Conservation (phyloP, 768 basidiomycete genomes). For the Kwoniella bestiolae region DNA sequence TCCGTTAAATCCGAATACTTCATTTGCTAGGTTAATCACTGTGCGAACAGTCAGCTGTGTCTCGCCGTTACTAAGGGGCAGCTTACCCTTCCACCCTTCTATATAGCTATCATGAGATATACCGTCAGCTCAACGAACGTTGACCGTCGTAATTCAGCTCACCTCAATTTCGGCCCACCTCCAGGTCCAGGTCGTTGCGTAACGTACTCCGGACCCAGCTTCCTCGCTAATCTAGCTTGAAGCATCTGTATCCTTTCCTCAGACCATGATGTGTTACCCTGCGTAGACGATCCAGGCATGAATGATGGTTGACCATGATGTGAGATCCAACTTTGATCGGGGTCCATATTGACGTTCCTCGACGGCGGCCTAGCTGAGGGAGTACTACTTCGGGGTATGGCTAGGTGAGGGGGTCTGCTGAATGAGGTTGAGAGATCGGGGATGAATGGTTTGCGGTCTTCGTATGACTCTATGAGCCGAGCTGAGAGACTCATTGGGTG, state of each 20-base stretch:
- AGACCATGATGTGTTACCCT: conserved; percentile 67
- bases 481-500: conserved; percentile 43
- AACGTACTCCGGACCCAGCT: conserved; percentile 92
- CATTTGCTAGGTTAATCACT: conserved; percentile 95
- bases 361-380: conserved; percentile 14
- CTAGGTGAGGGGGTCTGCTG: conserved; percentile 24
- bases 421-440: conserved; percentile 6
- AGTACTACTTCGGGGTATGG: conserved; percentile 20
- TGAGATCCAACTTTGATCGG: conserved; percentile 23
- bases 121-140: conserved; percentile 14
- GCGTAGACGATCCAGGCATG: background rate
- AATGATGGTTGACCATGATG: conserved; percentile 16
- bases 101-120: conserved; percentile 61
- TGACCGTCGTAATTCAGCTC: conserved; percentile 14
- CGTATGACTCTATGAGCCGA: conserved; percentile 47
- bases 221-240: conserved; percentile 80
- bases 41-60: conserved; percentile 3
- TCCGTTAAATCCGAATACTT: conserved; percentile 97
- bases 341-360: conserved; percentile 15
- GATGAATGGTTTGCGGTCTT: conserved; percentile 27
- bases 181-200: conserved; percentile 86
- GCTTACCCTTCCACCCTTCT: conserved; percentile 82
- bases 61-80: background rate
- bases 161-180: conserved; percentile 79
- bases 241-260: conserved; percentile 70